Percentiles rank a stretch among this genome's conserved stretches.
These are phyloP conservation scores for Wallacemonas sp. DNA, from an alignment of 208 protist genomes.

Conservation along the genomic window DNA sequence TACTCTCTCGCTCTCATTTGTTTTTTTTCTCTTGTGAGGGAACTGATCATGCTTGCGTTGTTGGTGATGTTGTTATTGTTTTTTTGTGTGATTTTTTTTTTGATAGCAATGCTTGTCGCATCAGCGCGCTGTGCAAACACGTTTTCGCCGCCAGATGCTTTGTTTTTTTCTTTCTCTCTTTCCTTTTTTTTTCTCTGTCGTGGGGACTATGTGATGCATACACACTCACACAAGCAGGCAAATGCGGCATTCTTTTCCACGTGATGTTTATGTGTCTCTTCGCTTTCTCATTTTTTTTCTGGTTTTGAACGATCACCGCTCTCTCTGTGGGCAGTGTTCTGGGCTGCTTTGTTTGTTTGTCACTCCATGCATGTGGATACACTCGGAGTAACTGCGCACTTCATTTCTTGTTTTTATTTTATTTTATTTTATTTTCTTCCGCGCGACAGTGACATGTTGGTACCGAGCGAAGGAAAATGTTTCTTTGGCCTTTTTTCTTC, in stretches of 20 bases:
- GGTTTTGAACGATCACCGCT: background rate
- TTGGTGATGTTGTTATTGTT: conserved; percentile 1
- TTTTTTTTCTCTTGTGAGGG: conserved; percentile 18
- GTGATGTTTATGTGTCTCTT: background rate
- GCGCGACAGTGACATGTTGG: too few relatives aligned
- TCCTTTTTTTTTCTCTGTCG: background rate
- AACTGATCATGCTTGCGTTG: background rate
- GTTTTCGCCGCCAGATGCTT: background rate
- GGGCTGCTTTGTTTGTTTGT: too few relatives aligned
- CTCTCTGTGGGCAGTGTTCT: background rate
- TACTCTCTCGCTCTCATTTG: background rate
- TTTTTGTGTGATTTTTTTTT: background rate
- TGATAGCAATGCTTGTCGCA: background rate
- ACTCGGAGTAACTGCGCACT: too few relatives aligned
- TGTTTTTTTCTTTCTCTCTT: conserved; percentile 1
- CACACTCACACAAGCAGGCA: too few relatives aligned
- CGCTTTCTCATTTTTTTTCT: background rate
- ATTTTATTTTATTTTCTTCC: too few relatives aligned
- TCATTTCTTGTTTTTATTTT: too few relatives aligned
- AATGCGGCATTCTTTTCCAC: conserved; percentile 9
- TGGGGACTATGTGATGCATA: background rate
- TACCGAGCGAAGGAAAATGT: too few relatives aligned
- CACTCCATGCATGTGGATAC: too few relatives aligned
- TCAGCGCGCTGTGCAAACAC: background rate
- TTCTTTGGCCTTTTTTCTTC: too few relatives aligned